phyloP scores from a whole-genome alignment of 176 grass and related monocot genomes.

The Saccharum spontaneum region DNA sequence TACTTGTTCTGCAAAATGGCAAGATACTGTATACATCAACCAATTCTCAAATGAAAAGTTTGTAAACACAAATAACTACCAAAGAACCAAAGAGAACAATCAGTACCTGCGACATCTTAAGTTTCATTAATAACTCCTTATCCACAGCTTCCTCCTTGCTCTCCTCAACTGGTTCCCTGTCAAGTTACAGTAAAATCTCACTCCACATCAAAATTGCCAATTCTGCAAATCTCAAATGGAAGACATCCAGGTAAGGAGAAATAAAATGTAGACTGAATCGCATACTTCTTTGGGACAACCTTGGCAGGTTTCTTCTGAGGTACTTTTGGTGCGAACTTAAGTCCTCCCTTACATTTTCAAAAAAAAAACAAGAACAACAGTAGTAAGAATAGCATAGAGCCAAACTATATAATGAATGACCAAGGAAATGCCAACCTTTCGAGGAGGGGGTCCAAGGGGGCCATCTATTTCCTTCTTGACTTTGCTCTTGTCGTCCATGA shows the following conservation, averaged over 20 bases:
- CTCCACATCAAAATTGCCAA: not conserved
- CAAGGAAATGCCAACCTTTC: conserved; percentile 37
- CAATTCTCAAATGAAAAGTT: conserved; percentile 3
- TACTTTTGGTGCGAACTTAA: conserved; percentile 52
- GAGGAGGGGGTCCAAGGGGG: conserved; percentile 27
- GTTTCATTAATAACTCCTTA: conserved; percentile 54
- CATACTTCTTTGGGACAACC: conserved; percentile 41
- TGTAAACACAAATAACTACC: not conserved
- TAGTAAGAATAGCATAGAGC: not conserved
- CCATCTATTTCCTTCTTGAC: conserved; percentile 40
- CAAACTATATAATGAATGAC: not conserved
- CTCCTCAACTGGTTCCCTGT: conserved; percentile 51
- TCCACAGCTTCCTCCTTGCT: conserved; percentile 49
- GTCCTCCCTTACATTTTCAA: conserved; percentile 14
- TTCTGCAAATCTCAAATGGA: not conserved
- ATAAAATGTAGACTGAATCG: not conserved
- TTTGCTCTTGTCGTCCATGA: conserved; percentile 42
- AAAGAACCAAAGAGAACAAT: not conserved
- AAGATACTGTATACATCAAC: conserved; percentile 23
- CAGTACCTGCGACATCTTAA: conserved; percentile 46
- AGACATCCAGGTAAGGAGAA: not conserved
- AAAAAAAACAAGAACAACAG: not conserved
- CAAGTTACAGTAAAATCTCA: conserved; percentile 22
- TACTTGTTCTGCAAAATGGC: conserved; percentile 33
- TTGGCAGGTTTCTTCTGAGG: conserved; percentile 45